Conservation (phyloP, 140 eudicot species). For the Anethum foeniculum region DNA sequence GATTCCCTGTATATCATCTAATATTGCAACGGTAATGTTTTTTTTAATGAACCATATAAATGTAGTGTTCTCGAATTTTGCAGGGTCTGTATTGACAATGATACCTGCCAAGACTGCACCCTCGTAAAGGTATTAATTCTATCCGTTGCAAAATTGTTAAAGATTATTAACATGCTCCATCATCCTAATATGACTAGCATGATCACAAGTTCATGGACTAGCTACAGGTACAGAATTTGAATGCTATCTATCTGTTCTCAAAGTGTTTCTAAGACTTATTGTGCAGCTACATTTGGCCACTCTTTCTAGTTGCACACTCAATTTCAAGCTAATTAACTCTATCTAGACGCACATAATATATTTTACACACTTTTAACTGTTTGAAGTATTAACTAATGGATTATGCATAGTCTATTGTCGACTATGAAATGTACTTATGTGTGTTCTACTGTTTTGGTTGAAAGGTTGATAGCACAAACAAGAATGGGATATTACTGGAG, state of each 20-base stretch:
- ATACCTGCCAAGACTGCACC: conserved; percentile 56
- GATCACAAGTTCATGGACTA: background rate
- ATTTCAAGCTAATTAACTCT: background rate
- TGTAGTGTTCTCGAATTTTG: conserved; percentile 9
- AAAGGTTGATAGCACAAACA: conserved; percentile 79
- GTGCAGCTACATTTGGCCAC: background rate
- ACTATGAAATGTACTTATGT: background rate
- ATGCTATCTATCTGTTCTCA: background rate
- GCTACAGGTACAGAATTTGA: background rate
- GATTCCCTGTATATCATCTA: background rate
- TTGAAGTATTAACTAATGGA: background rate
- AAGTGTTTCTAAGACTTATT: background rate
- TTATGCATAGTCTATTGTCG: background rate
- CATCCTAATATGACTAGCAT: too few species aligned
- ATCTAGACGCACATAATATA: background rate
- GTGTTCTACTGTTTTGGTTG: background rate
- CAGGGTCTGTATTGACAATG: conserved; percentile 89
- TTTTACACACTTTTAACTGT: background rate
- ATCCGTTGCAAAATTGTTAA: background rate
- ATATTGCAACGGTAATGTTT: background rate
- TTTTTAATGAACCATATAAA: background rate
- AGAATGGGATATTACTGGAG: conserved; percentile 65
- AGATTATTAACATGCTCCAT: background rate
- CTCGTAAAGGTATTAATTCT: conserved; percentile 58
- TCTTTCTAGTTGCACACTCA: background rate